Evolutionary conservation across 257 asterid species (phyloP).

Genomic region (Jacaranda mimosifolia): DNA sequence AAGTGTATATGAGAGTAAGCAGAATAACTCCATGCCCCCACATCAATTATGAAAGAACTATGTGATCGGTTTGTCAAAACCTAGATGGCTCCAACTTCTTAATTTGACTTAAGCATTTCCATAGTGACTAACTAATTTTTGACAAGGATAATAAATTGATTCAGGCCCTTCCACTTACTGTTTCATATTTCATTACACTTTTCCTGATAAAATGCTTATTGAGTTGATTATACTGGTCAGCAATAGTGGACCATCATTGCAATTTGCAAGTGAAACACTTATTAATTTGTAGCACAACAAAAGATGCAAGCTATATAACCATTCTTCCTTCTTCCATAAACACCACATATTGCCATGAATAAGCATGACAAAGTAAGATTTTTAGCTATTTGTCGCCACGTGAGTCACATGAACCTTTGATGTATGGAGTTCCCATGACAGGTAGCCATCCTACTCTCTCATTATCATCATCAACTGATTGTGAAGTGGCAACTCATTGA

Average conservation of each 20-base stretch:
- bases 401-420: background rate
- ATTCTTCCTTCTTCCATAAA: background rate
- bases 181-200: background rate
- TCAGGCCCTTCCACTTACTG: background rate
- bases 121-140: background rate
- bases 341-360: background rate
- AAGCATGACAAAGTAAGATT: background rate
- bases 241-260: background rate
- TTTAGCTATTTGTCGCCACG: background rate
- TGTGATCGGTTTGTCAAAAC: constrained; percentile 9
- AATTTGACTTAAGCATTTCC: background rate
- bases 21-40: background rate
- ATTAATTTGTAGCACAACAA: background rate
- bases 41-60: background rate
- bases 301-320: background rate
- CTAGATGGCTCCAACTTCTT: background rate
- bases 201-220: background rate
- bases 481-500: background rate
- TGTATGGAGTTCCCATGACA: background rate
- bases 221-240: background rate
- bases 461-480: background rate
- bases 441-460: background rate
- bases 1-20: background rate
- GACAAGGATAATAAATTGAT: constrained; percentile 1
- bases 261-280: background rate